phyloP scores from a whole-genome alignment of 169 alveolate species.

The Plasmodium ovale region DNA sequence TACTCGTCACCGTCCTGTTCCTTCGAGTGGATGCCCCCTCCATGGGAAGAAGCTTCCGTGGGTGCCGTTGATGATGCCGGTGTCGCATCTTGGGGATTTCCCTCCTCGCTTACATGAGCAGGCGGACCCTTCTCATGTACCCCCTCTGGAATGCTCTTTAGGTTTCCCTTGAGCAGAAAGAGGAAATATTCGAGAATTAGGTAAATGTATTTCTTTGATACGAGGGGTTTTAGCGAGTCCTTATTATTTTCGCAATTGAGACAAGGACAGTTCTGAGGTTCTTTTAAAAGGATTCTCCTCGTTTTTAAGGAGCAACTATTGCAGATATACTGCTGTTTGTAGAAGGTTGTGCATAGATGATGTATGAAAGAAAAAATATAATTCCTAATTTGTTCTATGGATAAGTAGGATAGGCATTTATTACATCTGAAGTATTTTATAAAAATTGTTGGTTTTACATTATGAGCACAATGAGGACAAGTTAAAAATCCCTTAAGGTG shows the following conservation, averaged over 20 bases:
- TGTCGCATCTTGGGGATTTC: neutral
- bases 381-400: conserved; percentile 60
- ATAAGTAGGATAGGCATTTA: conserved; percentile 11
- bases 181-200: conserved; percentile 41
- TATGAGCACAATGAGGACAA: conserved; percentile 38
- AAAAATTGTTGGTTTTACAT: conserved; percentile 60
- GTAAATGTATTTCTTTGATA: conserved; percentile 53
- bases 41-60: too few relatives aligned
- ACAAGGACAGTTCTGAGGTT: conserved; percentile 77
- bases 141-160: conserved; percentile 9
- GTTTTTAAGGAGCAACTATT: conserved; percentile 63
- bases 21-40: neutral
- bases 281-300: conserved; percentile 75
- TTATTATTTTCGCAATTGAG: conserved; percentile 72
- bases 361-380: conserved; percentile 51
- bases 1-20: neutral
- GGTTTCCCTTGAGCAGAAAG: conserved; percentile 28
- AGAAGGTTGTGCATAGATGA: conserved; percentile 47
- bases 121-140: neutral
- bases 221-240: conserved; percentile 30
- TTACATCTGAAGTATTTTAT: conserved; percentile 73
- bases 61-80: neutral
- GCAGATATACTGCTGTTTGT: conserved; percentile 62
- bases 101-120: neutral
- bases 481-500: conserved; percentile 62